A percentile compares a stretch with the other conserved stretches of the same genome.
These are phyloP conservation scores for Sporothrix variecibatus DNA, from an alignment of 2,329 filamentous ascomycete species.

Conservation along the genomic window DNA sequence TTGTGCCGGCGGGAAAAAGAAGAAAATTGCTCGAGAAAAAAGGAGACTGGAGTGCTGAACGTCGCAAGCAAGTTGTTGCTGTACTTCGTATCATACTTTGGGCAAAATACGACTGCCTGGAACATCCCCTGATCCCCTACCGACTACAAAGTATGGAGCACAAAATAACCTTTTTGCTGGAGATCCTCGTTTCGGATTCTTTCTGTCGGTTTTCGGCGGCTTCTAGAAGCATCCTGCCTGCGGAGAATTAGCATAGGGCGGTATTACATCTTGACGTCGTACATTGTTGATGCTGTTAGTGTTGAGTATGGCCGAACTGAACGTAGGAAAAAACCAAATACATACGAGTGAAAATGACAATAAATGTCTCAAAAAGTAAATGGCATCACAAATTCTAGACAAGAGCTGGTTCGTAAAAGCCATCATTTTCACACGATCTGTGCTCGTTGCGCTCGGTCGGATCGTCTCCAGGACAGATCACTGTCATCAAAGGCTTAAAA, in stretches of 20 bases:
- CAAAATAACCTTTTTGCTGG: not conserved
- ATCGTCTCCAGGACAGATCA: no score
- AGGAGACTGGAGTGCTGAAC: not conserved
- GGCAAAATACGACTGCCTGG: not conserved
- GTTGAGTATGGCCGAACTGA: not conserved
- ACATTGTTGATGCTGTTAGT: not conserved
- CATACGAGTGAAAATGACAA: not conserved
- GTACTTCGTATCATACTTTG: no score
- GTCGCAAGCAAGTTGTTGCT: not conserved
- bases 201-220: not conserved
- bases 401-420: no score
- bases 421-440: no score
- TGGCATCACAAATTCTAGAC: no score
- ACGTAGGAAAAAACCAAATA: not conserved
- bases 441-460: no score
- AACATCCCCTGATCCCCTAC: no score
- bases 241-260: not conserved
- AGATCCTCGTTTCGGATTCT: constrained; percentile 12
- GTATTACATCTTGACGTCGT: not conserved
- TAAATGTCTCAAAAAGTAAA: no score
- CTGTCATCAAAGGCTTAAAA: no score
- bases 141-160: no score
- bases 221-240: constrained; percentile 9
- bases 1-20: not conserved
- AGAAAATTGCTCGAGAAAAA: not conserved